Conservation (phyloP, 495 filamentous ascomycete genomes). For the Trichoderma reesei region DNA sequence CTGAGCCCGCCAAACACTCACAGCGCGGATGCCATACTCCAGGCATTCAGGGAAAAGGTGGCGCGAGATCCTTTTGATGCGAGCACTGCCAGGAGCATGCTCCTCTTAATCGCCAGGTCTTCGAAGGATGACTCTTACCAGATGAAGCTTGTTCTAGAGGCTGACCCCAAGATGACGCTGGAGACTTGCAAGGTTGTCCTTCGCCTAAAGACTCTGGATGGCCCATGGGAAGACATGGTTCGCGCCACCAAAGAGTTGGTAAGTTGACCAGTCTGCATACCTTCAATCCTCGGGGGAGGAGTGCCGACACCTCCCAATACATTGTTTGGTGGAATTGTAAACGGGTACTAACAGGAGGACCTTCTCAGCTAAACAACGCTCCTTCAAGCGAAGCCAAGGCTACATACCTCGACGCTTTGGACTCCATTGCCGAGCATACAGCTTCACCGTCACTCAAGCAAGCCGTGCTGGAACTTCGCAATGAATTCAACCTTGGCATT, state of each 20-base stretch:
- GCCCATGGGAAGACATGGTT: not conserved
- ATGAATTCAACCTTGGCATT: not conserved
- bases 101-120: not conserved
- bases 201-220: not conserved
- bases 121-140: conserved; percentile 3
- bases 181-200: not conserved
- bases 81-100: not conserved
- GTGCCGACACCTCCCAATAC: not conserved
- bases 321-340: not conserved
- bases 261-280: not conserved
- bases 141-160: not conserved
- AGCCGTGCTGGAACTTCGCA: not conserved
- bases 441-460: not conserved
- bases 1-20: conserved; percentile 10
- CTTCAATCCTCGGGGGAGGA: not conserved
- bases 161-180: not conserved
- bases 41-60: not conserved
- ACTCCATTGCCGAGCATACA: conserved; percentile 1
- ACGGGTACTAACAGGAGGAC: not conserved
- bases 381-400: not conserved
- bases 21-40: not conserved
- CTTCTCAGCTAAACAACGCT: not conserved
- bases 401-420: not conserved
- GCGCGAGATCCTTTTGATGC: not conserved
- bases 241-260: not conserved